phyloP scores from a whole-genome alignment of 768 basidiomycete species.

The Termitomyces bulborhizus region DNA sequence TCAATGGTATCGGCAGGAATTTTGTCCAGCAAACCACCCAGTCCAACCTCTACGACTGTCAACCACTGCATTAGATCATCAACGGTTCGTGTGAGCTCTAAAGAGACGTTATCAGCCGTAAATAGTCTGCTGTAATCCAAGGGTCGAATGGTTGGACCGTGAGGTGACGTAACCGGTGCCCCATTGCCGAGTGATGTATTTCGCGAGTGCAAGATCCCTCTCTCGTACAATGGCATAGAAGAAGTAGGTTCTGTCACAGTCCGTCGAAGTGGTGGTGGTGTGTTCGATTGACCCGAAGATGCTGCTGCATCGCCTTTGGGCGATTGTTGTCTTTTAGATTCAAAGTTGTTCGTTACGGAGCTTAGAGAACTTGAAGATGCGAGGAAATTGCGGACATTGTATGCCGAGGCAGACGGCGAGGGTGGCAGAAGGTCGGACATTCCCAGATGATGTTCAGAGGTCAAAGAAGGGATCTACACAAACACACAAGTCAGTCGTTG shows the following conservation, averaged over 20 bases:
- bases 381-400: slow-evolving; percentile 29
- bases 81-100: slow-evolving; percentile 66
- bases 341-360: slow-evolving; percentile 13
- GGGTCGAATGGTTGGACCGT: slow-evolving; percentile 49
- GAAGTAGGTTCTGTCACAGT: slow-evolving; percentile 14
- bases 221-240: slow-evolving; percentile 14
- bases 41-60: slow-evolving; percentile 62
- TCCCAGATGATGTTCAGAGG: slow-evolving; percentile 65
- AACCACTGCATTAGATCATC: slow-evolving; percentile 77
- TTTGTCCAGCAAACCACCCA: slow-evolving; percentile 59
- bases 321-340: slow-evolving; percentile 15
- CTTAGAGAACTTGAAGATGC: slow-evolving; percentile 33
- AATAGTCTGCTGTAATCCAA: slow-evolving; percentile 63
- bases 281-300: slow-evolving; percentile 25
- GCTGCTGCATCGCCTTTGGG: slow-evolving; percentile 16
- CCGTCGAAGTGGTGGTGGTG: slow-evolving; percentile 22
- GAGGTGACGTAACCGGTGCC: slow-evolving; percentile 16
- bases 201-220: slow-evolving; percentile 7
- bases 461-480: slow-evolving; percentile 54
- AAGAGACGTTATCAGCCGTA: slow-evolving; percentile 52
- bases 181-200: slow-evolving; percentile 20
- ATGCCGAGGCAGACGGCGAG: slow-evolving; percentile 49
- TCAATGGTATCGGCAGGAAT: slow-evolving; percentile 47
- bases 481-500: background rate
- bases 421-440: slow-evolving; percentile 69